Base-by-base conservation (phyloP, 2,329 filamentous ascomycete species). In the Aspergillus sp. region DNA sequence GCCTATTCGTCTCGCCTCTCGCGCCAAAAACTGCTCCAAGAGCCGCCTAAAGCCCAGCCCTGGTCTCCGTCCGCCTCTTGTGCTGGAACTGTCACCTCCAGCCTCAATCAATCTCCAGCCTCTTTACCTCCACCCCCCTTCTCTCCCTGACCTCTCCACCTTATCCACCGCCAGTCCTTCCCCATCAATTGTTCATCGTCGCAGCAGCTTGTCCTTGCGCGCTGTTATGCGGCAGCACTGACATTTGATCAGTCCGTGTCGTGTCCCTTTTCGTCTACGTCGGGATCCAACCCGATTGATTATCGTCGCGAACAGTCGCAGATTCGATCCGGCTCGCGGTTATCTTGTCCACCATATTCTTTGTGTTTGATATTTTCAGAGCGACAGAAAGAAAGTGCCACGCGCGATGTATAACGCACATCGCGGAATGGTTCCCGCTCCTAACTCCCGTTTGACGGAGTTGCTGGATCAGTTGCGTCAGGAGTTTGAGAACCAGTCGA, bases 391-490 rank as follows among this genome's bases (percentile, higher is more conserved):
- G 30, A n/a, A 42, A 37, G 28, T 30, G 42, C 19, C 39, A 33
- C 39, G 42, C 61, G 68, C 58, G 55, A 95, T 96, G 89, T 95
- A 95, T 70, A 87, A 86, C 67, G 74, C 81, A 60, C 90, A 94
- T 75, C 88, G 88, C 65, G 86, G 84, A 67, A 86, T 94, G 79
- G 85, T 83, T 51, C 72, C 74, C 51, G 83, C 82, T 54, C 84
- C 86, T 47, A 79, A 76, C 71, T 78, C 73, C 57, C 89, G 93
- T 56, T 77, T 97, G 58, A 89, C 86, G 56, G 91, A 98, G 76
- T 82, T 97, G 52, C 78, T 98, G 62, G 91, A 97, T 45, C 86
- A 90, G 66, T 82, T 98, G 58, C 84, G 91, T 62, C 79, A 82
- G 61, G 93, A 98, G 70, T 97, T 96, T 57, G 91, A 97, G 54